Conservation (phyloP, 257 asterid species). For the Gynochthodes officinalis region DNA sequence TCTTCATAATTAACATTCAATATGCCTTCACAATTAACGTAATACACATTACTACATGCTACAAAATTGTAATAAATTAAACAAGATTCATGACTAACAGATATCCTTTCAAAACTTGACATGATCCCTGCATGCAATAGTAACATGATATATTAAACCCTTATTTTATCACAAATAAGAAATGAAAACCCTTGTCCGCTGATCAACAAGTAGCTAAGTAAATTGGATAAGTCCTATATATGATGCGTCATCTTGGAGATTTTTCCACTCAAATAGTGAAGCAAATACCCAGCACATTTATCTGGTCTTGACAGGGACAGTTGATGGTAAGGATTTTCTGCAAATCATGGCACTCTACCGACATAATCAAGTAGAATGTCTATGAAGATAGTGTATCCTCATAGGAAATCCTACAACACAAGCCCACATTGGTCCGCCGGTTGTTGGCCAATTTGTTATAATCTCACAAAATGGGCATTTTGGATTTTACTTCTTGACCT, state of each 20-base stretch:
- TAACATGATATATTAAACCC: no score
- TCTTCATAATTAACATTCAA: no score
- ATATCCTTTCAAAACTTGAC: no score
- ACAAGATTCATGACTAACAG: no score
- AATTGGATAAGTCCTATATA: background rate
- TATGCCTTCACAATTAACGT: no score
- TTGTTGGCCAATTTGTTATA: constrained; percentile 11
- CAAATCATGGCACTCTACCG: background rate
- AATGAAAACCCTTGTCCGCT: no score
- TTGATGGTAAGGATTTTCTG: background rate
- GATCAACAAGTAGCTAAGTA: background rate
- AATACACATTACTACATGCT: no score
- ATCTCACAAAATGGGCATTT: constrained; percentile 14
- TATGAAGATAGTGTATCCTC: constrained; percentile 10
- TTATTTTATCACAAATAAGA: no score
- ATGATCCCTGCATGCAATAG: no score
- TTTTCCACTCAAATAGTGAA: background rate
- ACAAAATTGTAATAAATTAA: no score
- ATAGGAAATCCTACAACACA: constrained; percentile 8
- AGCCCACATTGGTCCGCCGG: constrained; percentile 13
- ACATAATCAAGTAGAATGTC: constrained; percentile 1
- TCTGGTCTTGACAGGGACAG: background rate
- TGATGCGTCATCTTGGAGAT: no score
- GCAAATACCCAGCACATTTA: background rate
- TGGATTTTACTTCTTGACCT: constrained; percentile 8